These are phyloP conservation scores for Solanum paucissectum DNA, from an alignment of 257 asterid species.

Conservation along the genomic window DNA sequence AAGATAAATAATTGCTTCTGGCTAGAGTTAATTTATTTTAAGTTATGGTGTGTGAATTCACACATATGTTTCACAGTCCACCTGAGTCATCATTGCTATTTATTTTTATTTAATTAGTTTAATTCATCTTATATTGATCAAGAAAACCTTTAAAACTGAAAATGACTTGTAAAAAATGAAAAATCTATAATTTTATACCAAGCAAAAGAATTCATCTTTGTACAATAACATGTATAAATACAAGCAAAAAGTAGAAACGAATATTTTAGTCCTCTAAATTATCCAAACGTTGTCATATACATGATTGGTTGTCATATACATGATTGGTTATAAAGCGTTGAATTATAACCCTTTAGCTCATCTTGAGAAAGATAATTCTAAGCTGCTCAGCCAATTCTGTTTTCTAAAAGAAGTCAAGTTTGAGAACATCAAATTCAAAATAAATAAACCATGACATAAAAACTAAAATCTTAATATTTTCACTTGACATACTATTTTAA, in stretches of 20 bases:
- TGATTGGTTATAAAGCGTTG: neutral
- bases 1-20: too few relatives aligned
- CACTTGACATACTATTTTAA: neutral
- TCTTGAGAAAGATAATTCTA: too few relatives aligned
- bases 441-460: neutral
- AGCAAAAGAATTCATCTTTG: neutral
- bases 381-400: neutral
- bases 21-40: neutral
- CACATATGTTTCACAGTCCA: neutral
- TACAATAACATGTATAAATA: neutral
- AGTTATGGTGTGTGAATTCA: neutral
- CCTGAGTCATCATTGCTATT: neutral
- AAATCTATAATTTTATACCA: neutral
- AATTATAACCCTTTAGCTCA: too few relatives aligned
- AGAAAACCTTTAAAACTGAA: neutral
- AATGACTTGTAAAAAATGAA: neutral
- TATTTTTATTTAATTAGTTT: neutral
- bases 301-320: neutral
- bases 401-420: neutral
- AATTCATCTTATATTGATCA: neutral
- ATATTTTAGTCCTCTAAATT: neutral
- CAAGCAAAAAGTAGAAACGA: neutral
- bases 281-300: neutral
- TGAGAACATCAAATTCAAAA: neutral
- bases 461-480: neutral